Evolutionary conservation across 2,329 filamentous ascomycete genomes (phyloP).

Genomic region (Clonostachys rosea): DNA sequence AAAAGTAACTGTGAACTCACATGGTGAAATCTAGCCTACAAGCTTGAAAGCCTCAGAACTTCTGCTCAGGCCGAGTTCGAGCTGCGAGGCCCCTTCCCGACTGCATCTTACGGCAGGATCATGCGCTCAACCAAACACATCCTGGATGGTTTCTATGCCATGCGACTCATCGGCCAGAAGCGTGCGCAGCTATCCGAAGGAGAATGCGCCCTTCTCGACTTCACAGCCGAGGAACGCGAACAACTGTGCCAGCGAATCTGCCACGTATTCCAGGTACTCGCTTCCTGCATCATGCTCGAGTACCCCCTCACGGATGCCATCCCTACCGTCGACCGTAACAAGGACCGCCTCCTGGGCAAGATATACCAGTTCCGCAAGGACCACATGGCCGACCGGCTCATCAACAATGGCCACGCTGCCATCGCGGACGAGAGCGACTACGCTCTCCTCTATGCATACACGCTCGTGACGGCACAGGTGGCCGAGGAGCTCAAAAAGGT

Average conservation of each 20-base stretch:
- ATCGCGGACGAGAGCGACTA: slow-evolving; percentile 73
- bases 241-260: slow-evolving; percentile 85
- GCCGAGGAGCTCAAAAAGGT: slow-evolving; percentile 59
- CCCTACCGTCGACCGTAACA: slow-evolving; percentile 73
- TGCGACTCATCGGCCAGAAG: slow-evolving; percentile 88
- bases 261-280: slow-evolving; percentile 81
- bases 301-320: slow-evolving; percentile 88
- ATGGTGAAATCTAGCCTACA: slow-evolving; percentile 38
- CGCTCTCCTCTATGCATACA: slow-evolving; percentile 89
- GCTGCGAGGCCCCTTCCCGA: slow-evolving; percentile 80
- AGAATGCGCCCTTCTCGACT: slow-evolving; percentile 74
- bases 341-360: slow-evolving; percentile 80
- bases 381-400: slow-evolving; percentile 33
- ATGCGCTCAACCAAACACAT: slow-evolving; percentile 77
- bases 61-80: slow-evolving; percentile 84
- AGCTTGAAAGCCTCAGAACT: slow-evolving; percentile 67
- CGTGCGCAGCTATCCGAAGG: slow-evolving; percentile 71
- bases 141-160: slow-evolving; percentile 90
- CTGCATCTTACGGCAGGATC: slow-evolving; percentile 66
- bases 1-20: slow-evolving; percentile 2
- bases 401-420: slow-evolving; percentile 7
- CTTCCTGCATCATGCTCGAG: slow-evolving; percentile 89
- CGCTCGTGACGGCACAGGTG: slow-evolving; percentile 62
- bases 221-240: slow-evolving; percentile 73
- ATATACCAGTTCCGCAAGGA: slow-evolving; percentile 83